These are phyloP conservation scores for Trebouxia sp. DNA, from an alignment of 139 green algal species.

Conservation along the genomic window DNA sequence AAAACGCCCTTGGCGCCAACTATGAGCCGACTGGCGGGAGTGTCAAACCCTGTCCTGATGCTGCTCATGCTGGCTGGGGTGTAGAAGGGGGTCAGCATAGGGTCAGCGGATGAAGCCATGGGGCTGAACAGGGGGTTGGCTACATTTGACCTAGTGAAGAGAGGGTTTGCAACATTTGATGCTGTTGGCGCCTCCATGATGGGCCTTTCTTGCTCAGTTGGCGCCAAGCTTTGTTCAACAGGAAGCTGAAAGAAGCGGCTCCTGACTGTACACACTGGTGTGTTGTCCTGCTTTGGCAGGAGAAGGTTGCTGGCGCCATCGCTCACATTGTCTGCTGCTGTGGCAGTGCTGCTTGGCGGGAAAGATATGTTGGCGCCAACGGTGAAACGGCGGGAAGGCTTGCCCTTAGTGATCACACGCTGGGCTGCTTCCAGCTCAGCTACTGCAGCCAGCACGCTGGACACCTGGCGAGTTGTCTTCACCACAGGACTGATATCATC, in stretches of 20 bases:
- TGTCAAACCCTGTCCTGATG: slow-evolving; percentile 4
- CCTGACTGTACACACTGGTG: background rate
- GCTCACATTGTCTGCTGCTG: background rate
- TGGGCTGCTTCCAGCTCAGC: slow-evolving; percentile 14
- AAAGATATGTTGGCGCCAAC: background rate
- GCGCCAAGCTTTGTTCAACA: background rate
- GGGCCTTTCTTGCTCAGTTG: background rate
- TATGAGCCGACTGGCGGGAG: background rate
- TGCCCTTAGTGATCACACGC: background rate
- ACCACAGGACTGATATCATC: background rate
- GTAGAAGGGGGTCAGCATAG: slow-evolving; percentile 25
- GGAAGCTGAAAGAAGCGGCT: background rate
- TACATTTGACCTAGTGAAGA: background rate
- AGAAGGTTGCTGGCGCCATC: background rate
- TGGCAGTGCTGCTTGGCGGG: background rate
- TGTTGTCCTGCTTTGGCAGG: background rate
- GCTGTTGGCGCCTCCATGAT: background rate
- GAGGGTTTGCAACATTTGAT: background rate
- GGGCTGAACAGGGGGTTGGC: background rate
- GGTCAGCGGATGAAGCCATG: background rate
- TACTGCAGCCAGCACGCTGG: slow-evolving; percentile 17
- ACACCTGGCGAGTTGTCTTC: slow-evolving; percentile 14
- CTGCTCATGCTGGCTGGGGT: slow-evolving; percentile 25
- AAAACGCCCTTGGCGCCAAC: background rate
- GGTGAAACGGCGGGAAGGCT: background rate